These are phyloP conservation scores for Wickerhamiella azyma DNA, from an alignment of 805 yeast genomes.

Conservation along the genomic window DNA sequence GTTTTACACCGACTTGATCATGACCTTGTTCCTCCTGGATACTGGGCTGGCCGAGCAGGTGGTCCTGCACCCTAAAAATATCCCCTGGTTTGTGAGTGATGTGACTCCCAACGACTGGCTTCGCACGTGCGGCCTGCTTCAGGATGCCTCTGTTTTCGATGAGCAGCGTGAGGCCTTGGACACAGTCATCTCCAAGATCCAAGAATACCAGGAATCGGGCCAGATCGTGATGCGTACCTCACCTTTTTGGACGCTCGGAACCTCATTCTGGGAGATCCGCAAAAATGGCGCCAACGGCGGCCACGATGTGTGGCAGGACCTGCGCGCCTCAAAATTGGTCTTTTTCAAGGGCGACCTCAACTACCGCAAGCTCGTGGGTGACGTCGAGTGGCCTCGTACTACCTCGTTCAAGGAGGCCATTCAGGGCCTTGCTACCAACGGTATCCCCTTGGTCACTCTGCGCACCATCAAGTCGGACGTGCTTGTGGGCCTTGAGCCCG, in stretches of 20 bases:
- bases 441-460: constrained; percentile 55
- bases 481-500: constrained; percentile 63
- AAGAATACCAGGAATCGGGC: constrained; percentile 34
- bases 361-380: constrained; percentile 88
- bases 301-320: constrained; percentile 42
- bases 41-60: constrained; percentile 49
- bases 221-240: constrained; percentile 40
- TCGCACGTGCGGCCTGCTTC: constrained; percentile 42
- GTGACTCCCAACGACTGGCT: constrained; percentile 74
- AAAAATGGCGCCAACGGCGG: constrained; percentile 44
- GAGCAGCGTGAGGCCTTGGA: constrained; percentile 34
- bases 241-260: constrained; percentile 76
- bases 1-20: constrained; percentile 68
- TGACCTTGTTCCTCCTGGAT: constrained; percentile 56
- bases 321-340: constrained; percentile 46
- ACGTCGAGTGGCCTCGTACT: constrained; percentile 72
- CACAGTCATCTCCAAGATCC: constrained; percentile 34
- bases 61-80: constrained; percentile 72
- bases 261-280: constrained; percentile 59
- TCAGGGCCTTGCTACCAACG: constrained; percentile 48
- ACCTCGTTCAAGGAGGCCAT: constrained; percentile 62
- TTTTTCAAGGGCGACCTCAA: constrained; percentile 93
- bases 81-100: constrained; percentile 98
- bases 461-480: constrained; percentile 97
- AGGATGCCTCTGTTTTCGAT: constrained; percentile 38